Evolutionary conservation across 2,329 filamentous ascomycete genomes (phyloP).

Genomic region (Penicillium sp.): DNA sequence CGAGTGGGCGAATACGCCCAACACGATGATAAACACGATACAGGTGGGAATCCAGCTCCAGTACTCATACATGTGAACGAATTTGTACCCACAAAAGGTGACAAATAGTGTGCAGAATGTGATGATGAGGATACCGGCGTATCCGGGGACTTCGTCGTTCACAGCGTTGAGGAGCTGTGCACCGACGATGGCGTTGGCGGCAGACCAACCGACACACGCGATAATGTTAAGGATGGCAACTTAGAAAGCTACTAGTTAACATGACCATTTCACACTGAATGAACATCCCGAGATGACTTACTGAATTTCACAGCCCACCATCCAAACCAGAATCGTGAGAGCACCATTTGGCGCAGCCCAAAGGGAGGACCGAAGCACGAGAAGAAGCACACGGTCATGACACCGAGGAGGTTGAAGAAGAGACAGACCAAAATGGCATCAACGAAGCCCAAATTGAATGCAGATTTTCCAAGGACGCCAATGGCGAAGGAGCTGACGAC

Average conservation of each 20-base stretch:
- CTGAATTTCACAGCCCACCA: slow-evolving; percentile 67
- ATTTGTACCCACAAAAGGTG: slow-evolving; percentile 70
- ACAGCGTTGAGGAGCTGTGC: slow-evolving; percentile 74
- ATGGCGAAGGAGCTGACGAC: slow-evolving; percentile 74
- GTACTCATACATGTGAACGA: slow-evolving; percentile 75
- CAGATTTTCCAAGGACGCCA: slow-evolving; percentile 64
- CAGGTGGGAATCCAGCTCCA: slow-evolving; percentile 71
- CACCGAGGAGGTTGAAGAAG: slow-evolving; percentile 73
- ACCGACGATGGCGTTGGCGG: slow-evolving; percentile 76
- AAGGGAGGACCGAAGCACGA: slow-evolving; percentile 72
- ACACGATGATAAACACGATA: slow-evolving; percentile 69
- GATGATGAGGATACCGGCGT: slow-evolving; percentile 72
- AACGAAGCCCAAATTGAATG: slow-evolving; percentile 69
- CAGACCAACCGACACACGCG: slow-evolving; percentile 71
- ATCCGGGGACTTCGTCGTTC: slow-evolving; percentile 66
- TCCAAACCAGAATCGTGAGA: slow-evolving; percentile 75
- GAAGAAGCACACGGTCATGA: slow-evolving; percentile 71
- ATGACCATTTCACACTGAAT: not conserved
- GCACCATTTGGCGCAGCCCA: slow-evolving; percentile 74
- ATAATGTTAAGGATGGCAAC: slow-evolving; percentile 69
- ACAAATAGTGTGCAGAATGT: slow-evolving; percentile 65
- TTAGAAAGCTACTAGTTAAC: slow-evolving; percentile 29
- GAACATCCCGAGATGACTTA: slow-evolving; percentile 33
- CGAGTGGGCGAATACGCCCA: slow-evolving; percentile 65
- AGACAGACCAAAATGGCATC: slow-evolving; percentile 70